Percentiles rank a stretch among this genome's conserved stretches.
phyloP scores from a whole-genome alignment of 257 asterid genomes.

The Nemophila menziesii region DNA sequence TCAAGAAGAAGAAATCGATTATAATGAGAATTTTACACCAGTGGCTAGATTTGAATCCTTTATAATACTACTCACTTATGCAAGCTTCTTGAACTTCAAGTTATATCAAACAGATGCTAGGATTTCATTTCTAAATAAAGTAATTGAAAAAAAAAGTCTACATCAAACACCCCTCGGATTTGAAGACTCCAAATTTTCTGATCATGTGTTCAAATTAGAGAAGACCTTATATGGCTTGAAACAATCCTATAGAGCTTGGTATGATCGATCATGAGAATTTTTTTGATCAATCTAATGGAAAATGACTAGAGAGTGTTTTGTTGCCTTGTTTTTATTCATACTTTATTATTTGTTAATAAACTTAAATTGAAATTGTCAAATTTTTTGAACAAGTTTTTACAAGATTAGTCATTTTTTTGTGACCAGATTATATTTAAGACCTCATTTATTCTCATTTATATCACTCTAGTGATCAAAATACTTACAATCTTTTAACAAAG shows the following conservation, averaged over 20 bases:
- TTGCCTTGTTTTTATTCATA: no score
- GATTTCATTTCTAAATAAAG: background rate
- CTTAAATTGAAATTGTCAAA: no score
- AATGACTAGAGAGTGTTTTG: no score
- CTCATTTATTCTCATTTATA: no score
- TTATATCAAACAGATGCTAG: background rate
- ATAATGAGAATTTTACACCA: background rate
- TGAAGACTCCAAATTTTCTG: background rate
- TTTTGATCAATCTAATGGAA: no score
- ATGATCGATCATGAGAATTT: background rate
- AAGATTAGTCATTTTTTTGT: no score
- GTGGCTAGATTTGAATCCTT: conserved; percentile 1
- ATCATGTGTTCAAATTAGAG: background rate
- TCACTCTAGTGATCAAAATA: no score
- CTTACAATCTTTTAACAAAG: no score
- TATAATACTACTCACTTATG: background rate
- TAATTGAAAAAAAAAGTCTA: background rate
- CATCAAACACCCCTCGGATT: background rate
- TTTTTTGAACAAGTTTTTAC: no score
- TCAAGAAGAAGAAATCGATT: background rate
- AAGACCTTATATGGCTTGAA: background rate
- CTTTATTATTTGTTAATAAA: no score
- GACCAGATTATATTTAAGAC: no score
- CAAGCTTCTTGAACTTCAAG: background rate
- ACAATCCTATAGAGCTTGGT: background rate